phyloP scores from a whole-genome alignment of 805 yeast genomes.

The Lachancea quebecensis region DNA sequence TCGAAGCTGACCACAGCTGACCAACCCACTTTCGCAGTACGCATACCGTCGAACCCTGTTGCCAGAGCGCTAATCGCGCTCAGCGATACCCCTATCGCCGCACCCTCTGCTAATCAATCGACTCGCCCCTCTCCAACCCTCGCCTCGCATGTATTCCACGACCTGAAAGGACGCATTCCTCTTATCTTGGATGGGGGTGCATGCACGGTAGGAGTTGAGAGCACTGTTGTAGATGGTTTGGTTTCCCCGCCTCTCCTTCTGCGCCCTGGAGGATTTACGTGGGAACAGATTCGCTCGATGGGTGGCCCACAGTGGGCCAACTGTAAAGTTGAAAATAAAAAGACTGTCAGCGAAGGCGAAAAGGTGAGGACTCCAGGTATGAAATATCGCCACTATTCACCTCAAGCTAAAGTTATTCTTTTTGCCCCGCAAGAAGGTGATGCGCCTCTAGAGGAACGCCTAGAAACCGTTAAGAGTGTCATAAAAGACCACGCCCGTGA shows the following conservation, averaged over 20 bases:
- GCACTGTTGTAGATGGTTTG: constrained; percentile 90
- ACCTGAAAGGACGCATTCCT: constrained; percentile 74
- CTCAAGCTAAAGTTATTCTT: constrained; percentile 72
- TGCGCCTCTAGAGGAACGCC: constrained; percentile 15
- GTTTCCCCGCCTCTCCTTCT: constrained; percentile 77
- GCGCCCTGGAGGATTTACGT: constrained; percentile 89
- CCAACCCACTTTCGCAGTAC: constrained; percentile 85
- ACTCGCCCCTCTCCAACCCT: constrained; percentile 90
- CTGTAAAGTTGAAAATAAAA: constrained; percentile 55
- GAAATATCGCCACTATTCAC: constrained; percentile 95
- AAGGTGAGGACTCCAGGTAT: constrained; percentile 91
- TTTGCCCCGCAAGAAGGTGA: constrained; percentile 48
- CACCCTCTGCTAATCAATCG: constrained; percentile 96
- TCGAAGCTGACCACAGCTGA: constrained; percentile 77
- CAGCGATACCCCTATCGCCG: constrained; percentile 87
- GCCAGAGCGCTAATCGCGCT: constrained; percentile 85
- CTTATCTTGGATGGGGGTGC: constrained; percentile 85
- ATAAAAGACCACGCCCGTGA: constrained; percentile 8
- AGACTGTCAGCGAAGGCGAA: constrained; percentile 54
- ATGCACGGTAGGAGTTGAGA: constrained; percentile 84
- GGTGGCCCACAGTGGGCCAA: constrained; percentile 70
- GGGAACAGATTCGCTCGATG: constrained; percentile 57
- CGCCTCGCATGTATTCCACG: constrained; percentile 80
- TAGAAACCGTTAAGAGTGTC: constrained; percentile 22
- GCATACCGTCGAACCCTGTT: constrained; percentile 80